phyloP scores from a whole-genome alignment of 2,329 filamentous ascomycete genomes.

The Penicillium janthinellum region DNA sequence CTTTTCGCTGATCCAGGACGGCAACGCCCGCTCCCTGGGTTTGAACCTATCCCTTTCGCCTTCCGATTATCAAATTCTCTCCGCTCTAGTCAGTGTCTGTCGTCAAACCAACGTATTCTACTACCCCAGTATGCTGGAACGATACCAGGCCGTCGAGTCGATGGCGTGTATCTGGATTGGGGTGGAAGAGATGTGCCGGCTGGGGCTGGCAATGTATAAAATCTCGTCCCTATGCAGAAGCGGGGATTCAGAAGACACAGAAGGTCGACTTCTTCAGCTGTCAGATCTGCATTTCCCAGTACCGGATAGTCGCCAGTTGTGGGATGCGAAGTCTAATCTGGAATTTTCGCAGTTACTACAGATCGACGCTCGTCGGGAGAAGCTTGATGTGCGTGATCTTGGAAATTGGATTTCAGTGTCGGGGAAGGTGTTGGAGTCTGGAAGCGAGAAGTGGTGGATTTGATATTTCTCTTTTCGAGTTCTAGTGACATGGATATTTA shows the following conservation, averaged over 20 bases:
- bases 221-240: background rate
- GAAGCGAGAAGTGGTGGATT: background rate
- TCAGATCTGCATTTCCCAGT: background rate
- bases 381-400: background rate
- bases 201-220: background rate
- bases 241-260: background rate
- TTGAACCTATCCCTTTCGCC: background rate
- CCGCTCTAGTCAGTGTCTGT: background rate
- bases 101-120: background rate
- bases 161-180: conserved; percentile 1
- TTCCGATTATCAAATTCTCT: background rate
- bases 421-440: background rate
- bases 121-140: background rate
- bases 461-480: background rate
- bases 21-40: background rate
- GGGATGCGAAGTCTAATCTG: background rate
- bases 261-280: background rate
- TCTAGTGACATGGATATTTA: background rate
- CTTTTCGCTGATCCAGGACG: background rate
- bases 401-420: background rate
- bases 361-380: background rate
- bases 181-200: background rate
- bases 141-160: background rate
- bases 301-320: background rate
- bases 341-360: background rate